phyloP scores from a whole-genome alignment of 306 rosid species.

The Astragalus membranaceus region DNA sequence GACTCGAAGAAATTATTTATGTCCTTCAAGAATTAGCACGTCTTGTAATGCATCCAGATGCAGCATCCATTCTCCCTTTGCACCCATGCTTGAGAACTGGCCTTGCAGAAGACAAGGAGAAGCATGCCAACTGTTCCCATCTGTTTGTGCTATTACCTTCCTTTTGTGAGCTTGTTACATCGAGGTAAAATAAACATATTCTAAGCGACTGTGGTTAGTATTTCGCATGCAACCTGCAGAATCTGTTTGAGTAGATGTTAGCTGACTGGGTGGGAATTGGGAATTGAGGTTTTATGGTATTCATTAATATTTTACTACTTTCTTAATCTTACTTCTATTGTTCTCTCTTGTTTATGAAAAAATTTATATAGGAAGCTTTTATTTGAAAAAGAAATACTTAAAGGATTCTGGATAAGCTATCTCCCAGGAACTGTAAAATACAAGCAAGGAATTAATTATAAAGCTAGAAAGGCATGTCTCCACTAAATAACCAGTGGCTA shows the following conservation, averaged over 20 bases:
- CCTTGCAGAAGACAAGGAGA: conserved; percentile 33
- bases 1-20: conserved; percentile 71
- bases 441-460: not conserved
- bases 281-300: not conserved
- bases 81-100: conserved; percentile 48
- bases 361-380: not conserved
- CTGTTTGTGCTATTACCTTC: conserved; percentile 80
- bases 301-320: not conserved
- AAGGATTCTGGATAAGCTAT: not conserved
- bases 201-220: not conserved
- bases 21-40: conserved; percentile 71
- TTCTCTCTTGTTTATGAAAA: not conserved
- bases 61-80: conserved; percentile 57
- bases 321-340: not conserved
- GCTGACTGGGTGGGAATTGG: not conserved
- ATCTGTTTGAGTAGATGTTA: not conserved
- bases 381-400: not conserved
- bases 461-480: not conserved
- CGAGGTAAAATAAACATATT: conserved; percentile 53
- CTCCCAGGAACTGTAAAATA: not conserved
- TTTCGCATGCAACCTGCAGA: not conserved
- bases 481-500: not conserved
- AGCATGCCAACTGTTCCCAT: conserved; percentile 47
- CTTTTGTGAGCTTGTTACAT: conserved; percentile 72
- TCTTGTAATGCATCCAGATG: conserved; percentile 61